A percentile compares a stretch with the other conserved stretches of the same genome.
Evolutionary conservation across 306 rosid species (phyloP).

Genomic region (Vigna radiata): DNA sequence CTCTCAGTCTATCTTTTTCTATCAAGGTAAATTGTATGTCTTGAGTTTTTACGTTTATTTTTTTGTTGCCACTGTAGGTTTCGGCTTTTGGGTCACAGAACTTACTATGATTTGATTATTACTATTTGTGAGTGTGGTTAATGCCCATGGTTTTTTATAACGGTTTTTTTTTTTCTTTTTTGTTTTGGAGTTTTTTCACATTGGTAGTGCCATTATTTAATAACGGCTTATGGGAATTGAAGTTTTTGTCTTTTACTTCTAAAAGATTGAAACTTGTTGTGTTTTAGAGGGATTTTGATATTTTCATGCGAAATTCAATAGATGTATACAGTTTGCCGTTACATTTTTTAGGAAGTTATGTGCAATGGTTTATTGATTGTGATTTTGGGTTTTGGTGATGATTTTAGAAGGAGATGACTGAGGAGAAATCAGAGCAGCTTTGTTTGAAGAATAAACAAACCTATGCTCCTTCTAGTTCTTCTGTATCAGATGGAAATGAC

Average conservation of each 20-base stretch:
- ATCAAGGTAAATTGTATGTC: not conserved
- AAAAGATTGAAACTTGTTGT: slow-evolving; percentile 49
- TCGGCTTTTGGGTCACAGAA: slow-evolving; percentile 23
- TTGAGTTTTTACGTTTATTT: slow-evolving; percentile 31
- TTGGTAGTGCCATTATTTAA: slow-evolving; percentile 49
- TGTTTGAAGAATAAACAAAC: slow-evolving; percentile 88
- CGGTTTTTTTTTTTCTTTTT: no score
- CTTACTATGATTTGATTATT: not conserved
- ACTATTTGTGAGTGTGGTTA: not conserved
- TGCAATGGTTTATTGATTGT: slow-evolving; percentile 44
- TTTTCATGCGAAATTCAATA: slow-evolving; percentile 15
- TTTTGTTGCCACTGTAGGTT: slow-evolving; percentile 17
- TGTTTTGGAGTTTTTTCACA: slow-evolving; percentile 24
- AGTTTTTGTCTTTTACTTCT: slow-evolving; percentile 35
- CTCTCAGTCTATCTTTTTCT: not conserved
- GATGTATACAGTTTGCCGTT: not conserved
- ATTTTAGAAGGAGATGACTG: slow-evolving; percentile 61
- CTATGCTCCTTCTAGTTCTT: slow-evolving; percentile 77
- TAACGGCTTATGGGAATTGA: slow-evolving; percentile 52
- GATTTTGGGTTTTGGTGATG: slow-evolving; percentile 51
- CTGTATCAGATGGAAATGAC: slow-evolving; percentile 78
- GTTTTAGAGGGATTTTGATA: slow-evolving; percentile 38
- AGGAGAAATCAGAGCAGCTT: slow-evolving; percentile 65
- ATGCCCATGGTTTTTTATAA: slow-evolving; percentile 32
- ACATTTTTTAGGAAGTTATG: not conserved